phyloP scores from a whole-genome alignment of 1,284 basidiomycete genomes.

The Cystobasidium pallidum region DNA sequence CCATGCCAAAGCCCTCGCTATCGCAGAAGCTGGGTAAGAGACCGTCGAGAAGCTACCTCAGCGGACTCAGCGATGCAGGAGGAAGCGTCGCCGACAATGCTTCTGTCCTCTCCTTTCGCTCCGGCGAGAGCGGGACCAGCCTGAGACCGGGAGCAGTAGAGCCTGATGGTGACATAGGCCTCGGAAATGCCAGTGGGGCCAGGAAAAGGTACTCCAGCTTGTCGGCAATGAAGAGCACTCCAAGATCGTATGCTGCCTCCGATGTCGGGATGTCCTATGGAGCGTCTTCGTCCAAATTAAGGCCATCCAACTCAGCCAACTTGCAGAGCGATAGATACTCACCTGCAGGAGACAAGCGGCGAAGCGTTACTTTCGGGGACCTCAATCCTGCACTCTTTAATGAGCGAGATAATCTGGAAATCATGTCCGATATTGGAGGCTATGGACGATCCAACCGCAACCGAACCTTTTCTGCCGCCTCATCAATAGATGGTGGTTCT shows the following conservation, averaged over 20 bases:
- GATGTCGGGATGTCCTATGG: slow-evolving; percentile 36
- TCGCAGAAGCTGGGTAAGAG: slow-evolving; percentile 32
- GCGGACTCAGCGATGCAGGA: slow-evolving; percentile 23
- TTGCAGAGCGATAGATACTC: slow-evolving; percentile 9
- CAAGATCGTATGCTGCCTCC: slow-evolving; percentile 28
- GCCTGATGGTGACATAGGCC: slow-evolving; percentile 8
- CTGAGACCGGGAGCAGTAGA: background rate
- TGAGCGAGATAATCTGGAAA: slow-evolving; percentile 32
- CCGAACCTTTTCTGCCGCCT: slow-evolving; percentile 28
- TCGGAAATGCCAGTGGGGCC: slow-evolving; percentile 2
- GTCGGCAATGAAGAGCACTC: slow-evolving; percentile 1
- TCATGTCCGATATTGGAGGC: slow-evolving; percentile 43
- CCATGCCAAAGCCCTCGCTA: slow-evolving; percentile 36
- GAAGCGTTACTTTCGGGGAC: slow-evolving; percentile 41
- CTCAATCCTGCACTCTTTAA: slow-evolving; percentile 37
- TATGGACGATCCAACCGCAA: slow-evolving; percentile 21
- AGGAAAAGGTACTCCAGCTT: slow-evolving; percentile 26
- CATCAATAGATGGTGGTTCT: slow-evolving; percentile 35
- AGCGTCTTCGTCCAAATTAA: background rate
- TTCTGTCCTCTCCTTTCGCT: slow-evolving; percentile 35
- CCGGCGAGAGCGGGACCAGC: slow-evolving; percentile 21
- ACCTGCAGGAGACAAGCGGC: slow-evolving; percentile 17
- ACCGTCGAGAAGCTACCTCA: slow-evolving; percentile 44
- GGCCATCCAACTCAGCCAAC: slow-evolving; percentile 7
- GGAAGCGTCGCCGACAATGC: slow-evolving; percentile 17